phyloP scores from a whole-genome alignment of 495 filamentous ascomycete genomes.

The Talaromyces liani region DNA sequence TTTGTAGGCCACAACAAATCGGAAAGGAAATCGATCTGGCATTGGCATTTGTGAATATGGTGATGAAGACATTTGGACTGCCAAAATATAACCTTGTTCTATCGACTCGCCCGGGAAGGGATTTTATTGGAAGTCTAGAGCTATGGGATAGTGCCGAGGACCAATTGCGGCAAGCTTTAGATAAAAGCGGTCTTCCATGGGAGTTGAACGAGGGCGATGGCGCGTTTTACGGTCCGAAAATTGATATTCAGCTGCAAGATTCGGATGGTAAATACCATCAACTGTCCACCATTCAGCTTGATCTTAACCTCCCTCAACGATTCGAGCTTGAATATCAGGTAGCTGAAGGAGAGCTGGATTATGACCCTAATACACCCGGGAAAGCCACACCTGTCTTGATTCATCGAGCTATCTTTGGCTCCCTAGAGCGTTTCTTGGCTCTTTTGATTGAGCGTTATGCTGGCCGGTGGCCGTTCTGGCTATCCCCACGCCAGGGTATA shows the following conservation, averaged over 20 bases:
- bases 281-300: constrained; percentile 85
- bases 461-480: constrained; percentile 85
- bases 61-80: constrained; percentile 68
- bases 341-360: constrained; percentile 45
- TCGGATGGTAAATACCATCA: constrained; percentile 85
- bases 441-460: constrained; percentile 78
- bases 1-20: constrained; percentile 81
- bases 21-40: constrained; percentile 71
- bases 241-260: constrained; percentile 80
- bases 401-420: constrained; percentile 83
- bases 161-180: constrained; percentile 62
- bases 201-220: constrained; percentile 73
- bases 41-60: constrained; percentile 70
- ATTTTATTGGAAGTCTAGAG: constrained; percentile 69
- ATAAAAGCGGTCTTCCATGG: constrained; percentile 59
- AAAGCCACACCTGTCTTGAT: constrained; percentile 74
- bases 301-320: constrained; percentile 84
- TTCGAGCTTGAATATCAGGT: constrained; percentile 68
- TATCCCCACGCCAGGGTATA: constrained; percentile 74
- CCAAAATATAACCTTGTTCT: constrained; percentile 69
- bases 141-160: constrained; percentile 80
- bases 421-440: constrained; percentile 80
- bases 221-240: constrained; percentile 94
- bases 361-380: constrained; percentile 62
- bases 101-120: constrained; percentile 69